Percentiles rank a stretch among this genome's conserved stretches.
Evolutionary conservation across 73 alveolate species (phyloP).

Genomic region (Uronychia binucleata): DNA sequence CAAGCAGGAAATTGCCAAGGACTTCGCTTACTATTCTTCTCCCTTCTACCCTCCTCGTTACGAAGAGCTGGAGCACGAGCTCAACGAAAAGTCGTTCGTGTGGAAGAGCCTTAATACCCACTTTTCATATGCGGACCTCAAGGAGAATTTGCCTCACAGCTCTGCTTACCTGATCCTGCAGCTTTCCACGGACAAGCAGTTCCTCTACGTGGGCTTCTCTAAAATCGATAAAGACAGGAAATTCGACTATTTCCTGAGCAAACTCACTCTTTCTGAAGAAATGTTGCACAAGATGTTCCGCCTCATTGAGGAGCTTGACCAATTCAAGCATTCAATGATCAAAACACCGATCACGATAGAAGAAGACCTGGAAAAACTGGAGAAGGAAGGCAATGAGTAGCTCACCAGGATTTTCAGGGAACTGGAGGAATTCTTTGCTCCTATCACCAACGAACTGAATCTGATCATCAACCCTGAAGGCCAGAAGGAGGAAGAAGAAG

Average conservation of each 20-base stretch:
- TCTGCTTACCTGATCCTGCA: slow-evolving; percentile 80
- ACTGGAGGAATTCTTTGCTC: slow-evolving; percentile 73
- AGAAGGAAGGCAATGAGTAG: slow-evolving; percentile 75
- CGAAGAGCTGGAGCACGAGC: slow-evolving; percentile 11
- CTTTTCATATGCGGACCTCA: slow-evolving; percentile 64
- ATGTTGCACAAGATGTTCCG: slow-evolving; percentile 63
- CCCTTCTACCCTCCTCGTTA: slow-evolving; percentile 38
- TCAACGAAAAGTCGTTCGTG: slow-evolving; percentile 31
- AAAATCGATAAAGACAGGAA: slow-evolving; percentile 69
- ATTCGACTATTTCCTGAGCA: slow-evolving; percentile 70
- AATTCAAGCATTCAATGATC: slow-evolving; percentile 67
- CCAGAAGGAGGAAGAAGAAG: slow-evolving; percentile 75
- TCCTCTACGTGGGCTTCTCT: slow-evolving; percentile 79
- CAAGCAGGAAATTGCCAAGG: slow-evolving; percentile 9
- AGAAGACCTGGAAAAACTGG: slow-evolving; percentile 77
- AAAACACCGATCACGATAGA: slow-evolving; percentile 92
- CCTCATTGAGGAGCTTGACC: slow-evolving; percentile 73
- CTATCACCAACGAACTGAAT: slow-evolving; percentile 65
- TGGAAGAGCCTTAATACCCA: slow-evolving; percentile 30
- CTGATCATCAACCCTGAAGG: slow-evolving; percentile 85
- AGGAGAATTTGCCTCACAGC: slow-evolving; percentile 76
- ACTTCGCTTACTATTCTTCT: slow-evolving; percentile 26
- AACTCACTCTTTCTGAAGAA: slow-evolving; percentile 66
- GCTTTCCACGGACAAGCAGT: slow-evolving; percentile 78
- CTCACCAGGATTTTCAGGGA: slow-evolving; percentile 66